Conservation (phyloP, 2,329 filamentous ascomycete genomes). For the Lecanicillium sp. region DNA sequence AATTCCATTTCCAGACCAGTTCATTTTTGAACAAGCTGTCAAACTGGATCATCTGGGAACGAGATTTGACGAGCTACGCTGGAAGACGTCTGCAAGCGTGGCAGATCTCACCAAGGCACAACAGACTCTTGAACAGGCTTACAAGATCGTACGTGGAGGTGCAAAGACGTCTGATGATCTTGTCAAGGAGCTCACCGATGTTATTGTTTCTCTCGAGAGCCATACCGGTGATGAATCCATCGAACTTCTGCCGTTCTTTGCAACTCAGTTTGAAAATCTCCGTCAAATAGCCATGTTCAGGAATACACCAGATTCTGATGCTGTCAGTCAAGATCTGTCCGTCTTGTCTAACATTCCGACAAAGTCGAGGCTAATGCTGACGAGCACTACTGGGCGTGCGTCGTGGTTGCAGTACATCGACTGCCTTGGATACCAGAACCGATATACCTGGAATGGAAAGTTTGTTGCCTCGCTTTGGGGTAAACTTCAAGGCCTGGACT, state of each 20-base stretch:
- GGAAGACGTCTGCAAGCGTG: constrained; percentile 46
- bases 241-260: constrained; percentile 40
- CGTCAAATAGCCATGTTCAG: constrained; percentile 43
- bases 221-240: constrained; percentile 32
- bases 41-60: constrained; percentile 47
- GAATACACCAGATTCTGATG: constrained; percentile 1
- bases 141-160: constrained; percentile 40
- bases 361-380: constrained; percentile 22
- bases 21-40: constrained; percentile 35
- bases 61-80: constrained; percentile 53
- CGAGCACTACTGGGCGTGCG: constrained; percentile 25
- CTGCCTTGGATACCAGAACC: constrained; percentile 31
- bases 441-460: constrained; percentile 31
- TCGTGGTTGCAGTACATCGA: constrained; percentile 38
- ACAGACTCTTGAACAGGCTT: constrained; percentile 46
- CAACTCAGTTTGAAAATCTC: constrained; percentile 46
- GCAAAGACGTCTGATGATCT: constrained; percentile 35
- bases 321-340: constrained; percentile 29
- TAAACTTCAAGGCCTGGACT: constrained; percentile 41
- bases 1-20: constrained; percentile 38
- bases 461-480: constrained; percentile 40
- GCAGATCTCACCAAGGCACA: constrained; percentile 44
- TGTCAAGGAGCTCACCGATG: constrained; percentile 38
- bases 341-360: constrained; percentile 38
- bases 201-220: constrained; percentile 43